These are phyloP conservation scores for Breviolum minutum DNA, from an alignment of 73 alveolate genomes.

Conservation along the genomic window DNA sequence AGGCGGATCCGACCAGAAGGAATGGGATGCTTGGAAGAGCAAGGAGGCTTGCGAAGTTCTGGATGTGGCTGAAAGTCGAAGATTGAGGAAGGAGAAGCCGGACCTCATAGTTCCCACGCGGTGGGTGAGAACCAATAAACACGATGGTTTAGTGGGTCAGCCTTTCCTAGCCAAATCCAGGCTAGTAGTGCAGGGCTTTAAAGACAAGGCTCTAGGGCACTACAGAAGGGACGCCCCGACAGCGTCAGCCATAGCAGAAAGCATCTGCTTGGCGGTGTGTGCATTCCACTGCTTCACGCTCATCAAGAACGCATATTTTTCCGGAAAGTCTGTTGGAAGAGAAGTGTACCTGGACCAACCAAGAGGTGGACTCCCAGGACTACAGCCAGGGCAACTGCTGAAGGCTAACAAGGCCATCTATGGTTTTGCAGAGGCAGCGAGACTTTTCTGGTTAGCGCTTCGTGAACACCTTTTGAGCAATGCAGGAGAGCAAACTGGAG, in stretches of 20 bases:
- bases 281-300: background rate
- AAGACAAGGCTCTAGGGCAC: background rate
- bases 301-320: conserved; percentile 17
- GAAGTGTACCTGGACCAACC: conserved; percentile 5
- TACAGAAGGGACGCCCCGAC: conserved; percentile 16
- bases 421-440: background rate
- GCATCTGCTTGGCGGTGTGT: background rate
- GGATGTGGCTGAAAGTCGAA: background rate
- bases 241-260: background rate
- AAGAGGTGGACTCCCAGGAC: background rate
- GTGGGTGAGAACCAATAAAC: conserved; percentile 7
- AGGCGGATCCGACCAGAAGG: background rate
- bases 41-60: conserved; percentile 25
- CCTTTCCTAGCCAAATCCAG: background rate
- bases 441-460: background rate
- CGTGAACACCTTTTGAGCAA: background rate
- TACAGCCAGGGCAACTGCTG: background rate
- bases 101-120: conserved; percentile 25
- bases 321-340: background rate
- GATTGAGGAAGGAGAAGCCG: background rate
- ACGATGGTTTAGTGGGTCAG: conserved; percentile 20
- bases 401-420: background rate
- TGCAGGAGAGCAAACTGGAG: conserved; percentile 9
- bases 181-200: background rate
- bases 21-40: conserved; percentile 9